These are phyloP conservation scores for Pleurotus salmoneostramineus DNA, from an alignment of 768 basidiomycete genomes.

Conservation along the genomic window DNA sequence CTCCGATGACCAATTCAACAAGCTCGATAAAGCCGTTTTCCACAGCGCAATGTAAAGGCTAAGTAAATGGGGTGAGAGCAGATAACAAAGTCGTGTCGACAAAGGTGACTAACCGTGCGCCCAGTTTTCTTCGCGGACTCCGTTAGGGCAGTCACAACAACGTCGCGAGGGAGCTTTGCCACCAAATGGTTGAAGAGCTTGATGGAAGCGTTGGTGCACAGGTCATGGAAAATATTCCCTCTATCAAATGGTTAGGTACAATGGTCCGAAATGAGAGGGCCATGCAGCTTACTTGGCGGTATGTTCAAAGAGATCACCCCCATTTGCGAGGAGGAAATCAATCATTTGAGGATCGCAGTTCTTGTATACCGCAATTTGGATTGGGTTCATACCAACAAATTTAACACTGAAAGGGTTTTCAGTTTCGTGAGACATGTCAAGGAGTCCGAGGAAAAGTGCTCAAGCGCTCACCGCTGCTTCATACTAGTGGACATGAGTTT, in stretches of 20 bases:
- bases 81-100: neutral
- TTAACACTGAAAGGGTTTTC: constrained; percentile 31
- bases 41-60: constrained; percentile 57
- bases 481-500: constrained; percentile 36
- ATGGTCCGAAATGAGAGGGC: neutral
- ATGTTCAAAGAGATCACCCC: constrained; percentile 37
- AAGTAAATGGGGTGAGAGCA: neutral
- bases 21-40: constrained; percentile 24
- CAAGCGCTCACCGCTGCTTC: constrained; percentile 35
- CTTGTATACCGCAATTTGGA: constrained; percentile 36
- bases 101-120: constrained; percentile 37
- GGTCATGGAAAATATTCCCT: constrained; percentile 54
- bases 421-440: constrained; percentile 1
- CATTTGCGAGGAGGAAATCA: constrained; percentile 47
- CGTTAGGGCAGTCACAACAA: constrained; percentile 35
- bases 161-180: constrained; percentile 46
- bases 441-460: constrained; percentile 11
- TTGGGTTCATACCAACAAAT: constrained; percentile 39
- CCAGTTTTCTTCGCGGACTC: constrained; percentile 40
- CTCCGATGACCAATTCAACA: constrained; percentile 33
- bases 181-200: constrained; percentile 39
- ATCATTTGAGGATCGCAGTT: constrained; percentile 28
- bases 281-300: constrained; percentile 22
- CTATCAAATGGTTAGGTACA: constrained; percentile 21
- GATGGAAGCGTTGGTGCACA: constrained; percentile 24